Percentiles rank a stretch among this genome's conserved stretches.
Evolutionary conservation across 345 rosid genomes (phyloP).

Genomic region (Arabidopsis suecica): DNA sequence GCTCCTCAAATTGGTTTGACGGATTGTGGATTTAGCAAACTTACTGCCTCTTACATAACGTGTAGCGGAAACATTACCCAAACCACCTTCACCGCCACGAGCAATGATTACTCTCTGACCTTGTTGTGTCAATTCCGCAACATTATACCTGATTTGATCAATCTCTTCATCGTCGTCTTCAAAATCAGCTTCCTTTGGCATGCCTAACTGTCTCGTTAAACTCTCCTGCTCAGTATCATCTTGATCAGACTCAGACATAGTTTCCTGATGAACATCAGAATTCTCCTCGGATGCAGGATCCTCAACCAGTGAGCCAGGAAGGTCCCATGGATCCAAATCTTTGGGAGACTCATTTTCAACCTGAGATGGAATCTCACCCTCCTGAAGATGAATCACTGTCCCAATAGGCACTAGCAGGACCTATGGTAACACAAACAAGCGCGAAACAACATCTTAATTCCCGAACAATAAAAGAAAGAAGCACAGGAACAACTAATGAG

Average conservation of each 20-base stretch:
- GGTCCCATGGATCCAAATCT: constrained; percentile 90
- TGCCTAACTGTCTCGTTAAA: not conserved
- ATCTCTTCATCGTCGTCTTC: constrained; percentile 45
- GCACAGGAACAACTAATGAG: constrained; percentile 22
- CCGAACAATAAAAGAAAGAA: constrained; percentile 3
- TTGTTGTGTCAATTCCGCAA: constrained; percentile 73
- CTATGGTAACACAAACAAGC: constrained; percentile 39
- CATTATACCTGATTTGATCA: constrained; percentile 55
- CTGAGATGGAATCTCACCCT: constrained; percentile 68
- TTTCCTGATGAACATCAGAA: constrained; percentile 36
- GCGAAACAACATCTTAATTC: too few relatives aligned
- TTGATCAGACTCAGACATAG: constrained; percentile 18
- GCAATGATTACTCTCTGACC: constrained; percentile 78
- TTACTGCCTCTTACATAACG: constrained; percentile 52
- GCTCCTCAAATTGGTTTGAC: constrained; percentile 11
- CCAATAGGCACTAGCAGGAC: constrained; percentile 85
- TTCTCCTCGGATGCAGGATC: constrained; percentile 44
- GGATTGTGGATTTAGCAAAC: constrained; percentile 31
- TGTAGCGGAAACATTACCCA: constrained; percentile 62
- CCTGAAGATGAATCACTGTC: constrained; percentile 81
- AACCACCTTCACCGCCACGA: constrained; percentile 86
- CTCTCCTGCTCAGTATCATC: constrained; percentile 5
- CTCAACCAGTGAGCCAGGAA: constrained; percentile 70
- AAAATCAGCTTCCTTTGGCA: constrained; percentile 33
- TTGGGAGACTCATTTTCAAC: constrained; percentile 49